Evolutionary conservation across 495 filamentous ascomycete genomes (phyloP).

Genomic region (Hypomontagnella submonticulosa): DNA sequence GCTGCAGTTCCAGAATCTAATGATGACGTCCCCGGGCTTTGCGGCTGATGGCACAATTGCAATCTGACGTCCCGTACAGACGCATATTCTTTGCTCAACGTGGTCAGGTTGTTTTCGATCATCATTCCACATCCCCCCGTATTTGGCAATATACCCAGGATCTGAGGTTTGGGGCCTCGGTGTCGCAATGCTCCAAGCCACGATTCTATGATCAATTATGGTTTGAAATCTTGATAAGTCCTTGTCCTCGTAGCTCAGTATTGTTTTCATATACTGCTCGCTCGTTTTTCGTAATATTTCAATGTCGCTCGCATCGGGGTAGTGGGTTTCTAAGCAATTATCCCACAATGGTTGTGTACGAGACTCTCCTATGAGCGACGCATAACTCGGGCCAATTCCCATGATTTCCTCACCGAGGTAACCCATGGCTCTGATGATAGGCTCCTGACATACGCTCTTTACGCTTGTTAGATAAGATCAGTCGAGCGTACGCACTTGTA

Average conservation of each 20-base stretch:
- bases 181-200: background rate
- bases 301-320: background rate
- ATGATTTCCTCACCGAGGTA: slow-evolving; percentile 9
- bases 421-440: slow-evolving; percentile 7
- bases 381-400: slow-evolving; percentile 1
- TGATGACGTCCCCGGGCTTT: slow-evolving; percentile 36
- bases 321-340: background rate
- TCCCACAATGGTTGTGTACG: slow-evolving; percentile 1
- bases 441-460: background rate
- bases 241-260: background rate
- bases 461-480: background rate
- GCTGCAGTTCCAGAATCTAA: slow-evolving; percentile 42
- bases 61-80: slow-evolving; percentile 33
- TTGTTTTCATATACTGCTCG: background rate
- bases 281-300: background rate
- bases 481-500: no score
- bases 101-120: background rate
- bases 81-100: slow-evolving; percentile 14
- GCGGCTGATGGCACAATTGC: slow-evolving; percentile 36
- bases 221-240: background rate
- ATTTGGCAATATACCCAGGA: background rate
- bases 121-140: slow-evolving; percentile 5
- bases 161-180: background rate
- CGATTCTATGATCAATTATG: background rate
- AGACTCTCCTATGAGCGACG: background rate